These are phyloP conservation scores for Yamadazyma diddensiae DNA, from an alignment of 1,139 yeast genomes.

Conservation along the genomic window DNA sequence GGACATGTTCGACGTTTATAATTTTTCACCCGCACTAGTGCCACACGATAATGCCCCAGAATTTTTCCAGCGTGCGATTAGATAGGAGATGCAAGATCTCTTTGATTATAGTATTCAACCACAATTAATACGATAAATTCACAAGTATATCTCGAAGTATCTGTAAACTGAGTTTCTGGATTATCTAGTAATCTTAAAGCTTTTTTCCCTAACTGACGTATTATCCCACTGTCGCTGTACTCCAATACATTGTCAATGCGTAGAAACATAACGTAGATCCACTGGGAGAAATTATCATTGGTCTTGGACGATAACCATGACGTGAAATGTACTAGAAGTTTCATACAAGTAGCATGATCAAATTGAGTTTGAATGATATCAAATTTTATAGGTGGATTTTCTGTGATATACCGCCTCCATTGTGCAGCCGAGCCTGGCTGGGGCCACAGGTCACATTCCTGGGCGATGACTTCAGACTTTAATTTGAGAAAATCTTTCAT, in stretches of 20 bases:
- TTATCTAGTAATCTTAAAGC: constrained; percentile 27
- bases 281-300: constrained; percentile 28
- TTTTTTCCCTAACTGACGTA: constrained; percentile 40
- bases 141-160: constrained; percentile 24
- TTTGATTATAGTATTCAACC: constrained; percentile 36
- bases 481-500: constrained; percentile 9
- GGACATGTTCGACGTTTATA: constrained; percentile 8
- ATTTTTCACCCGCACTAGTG: constrained; percentile 3
- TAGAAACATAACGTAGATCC: constrained; percentile 38
- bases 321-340: constrained; percentile 33
- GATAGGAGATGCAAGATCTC: too few species aligned
- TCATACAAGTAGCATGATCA: constrained; percentile 34
- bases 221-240: constrained; percentile 30
- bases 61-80: too few species aligned
- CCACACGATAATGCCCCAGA: too few species aligned
- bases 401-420: constrained; percentile 32
- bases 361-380: constrained; percentile 19
- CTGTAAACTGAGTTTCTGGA: constrained; percentile 1
- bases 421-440: constrained; percentile 27
- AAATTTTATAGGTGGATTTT: constrained; percentile 28
- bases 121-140: constrained; percentile 34
- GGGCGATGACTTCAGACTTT: constrained; percentile 4
- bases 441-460: background rate
- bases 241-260: constrained; percentile 35
- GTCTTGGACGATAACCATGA: constrained; percentile 36